A percentile compares a stretch with the other conserved stretches of the same genome.
phyloP scores from a whole-genome alignment of 257 asterid genomes.

The Solanum tacnaense region DNA sequence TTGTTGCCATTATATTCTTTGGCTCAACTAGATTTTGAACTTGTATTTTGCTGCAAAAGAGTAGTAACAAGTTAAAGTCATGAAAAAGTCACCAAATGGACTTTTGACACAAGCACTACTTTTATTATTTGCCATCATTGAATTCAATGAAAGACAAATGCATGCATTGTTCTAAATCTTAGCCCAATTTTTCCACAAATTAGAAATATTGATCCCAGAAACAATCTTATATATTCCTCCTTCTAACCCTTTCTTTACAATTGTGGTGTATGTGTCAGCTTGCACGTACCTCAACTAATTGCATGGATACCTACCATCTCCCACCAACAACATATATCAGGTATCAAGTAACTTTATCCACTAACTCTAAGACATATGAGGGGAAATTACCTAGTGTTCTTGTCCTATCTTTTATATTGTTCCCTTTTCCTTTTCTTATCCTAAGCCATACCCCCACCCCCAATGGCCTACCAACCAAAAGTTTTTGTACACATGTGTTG shows the following conservation, averaged over 20 bases:
- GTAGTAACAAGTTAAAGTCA: background rate
- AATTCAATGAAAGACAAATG: background rate
- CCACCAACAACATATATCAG: background rate
- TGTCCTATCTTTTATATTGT: background rate
- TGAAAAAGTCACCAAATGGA: background rate
- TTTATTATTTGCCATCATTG: background rate
- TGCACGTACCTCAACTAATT: background rate
- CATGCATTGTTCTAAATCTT: background rate
- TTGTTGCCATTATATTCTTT: constrained; percentile 37
- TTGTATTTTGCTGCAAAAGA: background rate
- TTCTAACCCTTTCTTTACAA: background rate
- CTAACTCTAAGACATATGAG: background rate
- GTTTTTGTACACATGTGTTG: background rate
- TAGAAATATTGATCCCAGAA: background rate
- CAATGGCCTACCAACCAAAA: background rate
- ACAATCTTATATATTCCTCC: background rate
- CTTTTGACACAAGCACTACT: background rate
- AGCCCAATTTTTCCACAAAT: background rate
- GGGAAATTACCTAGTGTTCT: background rate
- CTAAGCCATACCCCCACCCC: background rate
- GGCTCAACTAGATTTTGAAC: background rate
- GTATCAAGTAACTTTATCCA: background rate
- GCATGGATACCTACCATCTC: background rate
- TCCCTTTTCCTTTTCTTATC: background rate
- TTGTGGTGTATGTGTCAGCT: background rate